Conservation (phyloP, 345 rosid species). For the Brassica incana region DNA sequence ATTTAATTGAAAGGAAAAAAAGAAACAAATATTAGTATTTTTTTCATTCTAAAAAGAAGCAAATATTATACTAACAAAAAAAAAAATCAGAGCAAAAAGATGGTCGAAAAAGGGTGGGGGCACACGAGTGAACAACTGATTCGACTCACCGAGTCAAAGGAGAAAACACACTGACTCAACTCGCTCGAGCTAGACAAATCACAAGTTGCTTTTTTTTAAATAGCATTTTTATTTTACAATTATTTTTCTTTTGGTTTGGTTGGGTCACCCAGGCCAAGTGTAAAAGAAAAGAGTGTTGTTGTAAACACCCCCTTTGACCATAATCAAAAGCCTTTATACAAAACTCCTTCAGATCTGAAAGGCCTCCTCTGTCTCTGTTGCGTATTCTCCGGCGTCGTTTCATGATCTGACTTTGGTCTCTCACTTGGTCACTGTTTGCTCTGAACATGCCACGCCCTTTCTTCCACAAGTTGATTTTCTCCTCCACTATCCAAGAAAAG, state of each 20-base stretch:
- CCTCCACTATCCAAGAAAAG: slow-evolving; percentile 62
- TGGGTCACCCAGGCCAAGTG: slow-evolving; percentile 42
- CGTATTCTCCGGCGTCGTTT: slow-evolving; percentile 44
- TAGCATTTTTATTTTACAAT: neutral
- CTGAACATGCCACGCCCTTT: slow-evolving; percentile 68
- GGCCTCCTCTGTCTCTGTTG: slow-evolving; percentile 29
- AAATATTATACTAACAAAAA: neutral
- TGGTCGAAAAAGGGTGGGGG: slow-evolving; percentile 33
- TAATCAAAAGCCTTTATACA: neutral
- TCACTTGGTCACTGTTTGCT: slow-evolving; percentile 27
- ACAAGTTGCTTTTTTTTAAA: neutral
- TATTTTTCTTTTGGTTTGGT: slow-evolving; percentile 26
- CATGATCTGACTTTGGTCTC: slow-evolving; percentile 48
- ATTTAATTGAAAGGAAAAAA: neutral
- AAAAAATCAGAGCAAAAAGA: neutral
- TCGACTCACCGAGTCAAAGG: neutral
- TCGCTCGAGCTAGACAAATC: slow-evolving; percentile 27
- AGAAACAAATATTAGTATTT: neutral
- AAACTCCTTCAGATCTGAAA: slow-evolving; percentile 39
- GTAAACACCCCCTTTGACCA: slow-evolving; percentile 31
- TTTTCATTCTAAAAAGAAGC: neutral
- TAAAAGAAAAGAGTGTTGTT: neutral
- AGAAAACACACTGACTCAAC: slow-evolving; percentile 34
- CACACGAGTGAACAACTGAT: slow-evolving; percentile 14
- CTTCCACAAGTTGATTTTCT: slow-evolving; percentile 73